Conservation (phyloP, 306 rosid genomes). For the Fragaria vesca region DNA sequence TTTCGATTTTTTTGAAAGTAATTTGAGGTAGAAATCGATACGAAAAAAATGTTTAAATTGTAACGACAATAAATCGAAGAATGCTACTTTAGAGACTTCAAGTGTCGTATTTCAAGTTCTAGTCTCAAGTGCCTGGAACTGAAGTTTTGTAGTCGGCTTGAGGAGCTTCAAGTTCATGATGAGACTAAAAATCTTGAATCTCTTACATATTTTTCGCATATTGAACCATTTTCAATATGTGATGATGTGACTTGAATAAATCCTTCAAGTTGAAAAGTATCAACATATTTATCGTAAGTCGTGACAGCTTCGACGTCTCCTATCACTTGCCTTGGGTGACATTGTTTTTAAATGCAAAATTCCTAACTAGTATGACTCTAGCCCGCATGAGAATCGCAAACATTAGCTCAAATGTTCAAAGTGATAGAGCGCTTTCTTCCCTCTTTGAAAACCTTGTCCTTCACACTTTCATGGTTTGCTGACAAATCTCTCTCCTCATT, state of each 20-base stretch:
- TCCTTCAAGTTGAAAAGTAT: neutral
- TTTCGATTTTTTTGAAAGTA: no score
- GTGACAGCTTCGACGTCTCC: neutral
- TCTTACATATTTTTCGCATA: neutral
- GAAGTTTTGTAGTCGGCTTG: neutral
- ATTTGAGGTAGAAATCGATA: no score
- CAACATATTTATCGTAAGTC: neutral
- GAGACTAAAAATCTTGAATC: neutral
- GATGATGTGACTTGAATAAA: neutral
- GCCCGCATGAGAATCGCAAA: neutral
- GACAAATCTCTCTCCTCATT: neutral
- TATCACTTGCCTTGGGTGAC: neutral
- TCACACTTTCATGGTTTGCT: neutral
- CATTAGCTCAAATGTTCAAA: neutral
- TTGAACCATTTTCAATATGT: neutral
- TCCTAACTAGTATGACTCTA: neutral
- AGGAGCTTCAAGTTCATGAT: neutral
- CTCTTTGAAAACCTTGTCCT: neutral
- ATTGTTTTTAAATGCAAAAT: neutral
- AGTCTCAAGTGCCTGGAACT: neutral
- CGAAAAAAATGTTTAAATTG: no score
- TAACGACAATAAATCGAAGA: no score
- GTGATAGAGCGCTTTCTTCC: neutral
- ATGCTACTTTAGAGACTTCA: neutral
- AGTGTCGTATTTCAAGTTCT: neutral